A percentile compares a stretch with the other conserved stretches of the same genome.
These are phyloP conservation scores for Raphanus hybrid DNA, from an alignment of 441 rosid genomes.

Conservation along the genomic window DNA sequence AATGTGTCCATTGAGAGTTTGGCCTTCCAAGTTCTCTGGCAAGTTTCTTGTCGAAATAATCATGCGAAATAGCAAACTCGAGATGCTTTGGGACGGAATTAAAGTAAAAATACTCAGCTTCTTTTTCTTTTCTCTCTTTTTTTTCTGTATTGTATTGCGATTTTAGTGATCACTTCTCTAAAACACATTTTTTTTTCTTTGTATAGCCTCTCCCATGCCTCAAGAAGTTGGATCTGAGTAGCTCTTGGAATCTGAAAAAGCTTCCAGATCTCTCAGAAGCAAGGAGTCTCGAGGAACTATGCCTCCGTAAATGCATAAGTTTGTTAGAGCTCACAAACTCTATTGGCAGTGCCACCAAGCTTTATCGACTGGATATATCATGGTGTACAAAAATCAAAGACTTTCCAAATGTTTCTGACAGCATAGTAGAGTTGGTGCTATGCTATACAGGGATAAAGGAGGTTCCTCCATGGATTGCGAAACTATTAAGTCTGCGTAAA, in stretches of 20 bases:
- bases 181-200: neutral
- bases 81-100: neutral
- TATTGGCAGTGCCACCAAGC: neutral
- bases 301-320: no score
- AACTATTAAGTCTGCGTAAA: neutral
- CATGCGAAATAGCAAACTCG: neutral
- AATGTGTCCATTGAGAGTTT: neutral
- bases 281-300: no score
- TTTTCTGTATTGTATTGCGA: neutral
- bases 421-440: neutral
- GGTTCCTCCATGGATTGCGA: constrained; percentile 18
- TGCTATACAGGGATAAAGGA: constrained; percentile 14
- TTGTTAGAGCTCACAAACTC: no score
- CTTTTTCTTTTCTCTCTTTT: no score
- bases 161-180: neutral
- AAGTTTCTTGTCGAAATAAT: neutral
- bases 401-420: constrained; percentile 17
- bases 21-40: constrained; percentile 1
- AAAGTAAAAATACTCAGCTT: neutral
- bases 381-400: constrained; percentile 13
- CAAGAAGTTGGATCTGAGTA: neutral
- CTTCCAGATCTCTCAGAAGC: neutral
- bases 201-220: neutral
- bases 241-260: neutral
- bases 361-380: neutral